Conservation (phyloP, 129 eudicot genomes). For the Mikania micrantha region DNA sequence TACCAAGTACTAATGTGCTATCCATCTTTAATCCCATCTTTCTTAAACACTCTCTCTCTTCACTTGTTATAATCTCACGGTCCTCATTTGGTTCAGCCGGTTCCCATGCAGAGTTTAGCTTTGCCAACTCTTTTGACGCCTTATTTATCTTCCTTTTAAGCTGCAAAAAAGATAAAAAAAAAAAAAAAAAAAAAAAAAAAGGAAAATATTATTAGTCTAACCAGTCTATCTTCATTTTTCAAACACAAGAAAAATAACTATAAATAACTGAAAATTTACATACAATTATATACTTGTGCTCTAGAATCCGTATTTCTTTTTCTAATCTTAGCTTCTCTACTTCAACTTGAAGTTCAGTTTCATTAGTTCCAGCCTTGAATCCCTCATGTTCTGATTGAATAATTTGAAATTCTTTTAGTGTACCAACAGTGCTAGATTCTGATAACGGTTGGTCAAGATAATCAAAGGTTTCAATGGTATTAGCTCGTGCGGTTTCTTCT, state of each 20-base stretch:
- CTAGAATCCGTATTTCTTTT: slow-evolving; percentile 60
- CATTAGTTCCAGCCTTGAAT: slow-evolving; percentile 23
- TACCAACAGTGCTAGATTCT: slow-evolving; percentile 43
- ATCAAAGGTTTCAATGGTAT: slow-evolving; percentile 36
- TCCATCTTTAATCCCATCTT: slow-evolving; percentile 71
- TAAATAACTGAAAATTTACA: slow-evolving; percentile 17
- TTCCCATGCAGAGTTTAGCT: slow-evolving; percentile 47
- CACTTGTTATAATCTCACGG: slow-evolving; percentile 64
- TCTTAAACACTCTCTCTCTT: slow-evolving; percentile 72
- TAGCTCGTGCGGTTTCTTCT: slow-evolving; percentile 76
- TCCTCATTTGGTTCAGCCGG: slow-evolving; percentile 58
- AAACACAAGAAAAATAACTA: neutral
- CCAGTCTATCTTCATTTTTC: neutral
- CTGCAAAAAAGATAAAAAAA: slow-evolving; percentile 43
- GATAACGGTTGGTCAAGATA: slow-evolving; percentile 33
- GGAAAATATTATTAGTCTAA: too few species aligned
- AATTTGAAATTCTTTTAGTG: slow-evolving; percentile 59
- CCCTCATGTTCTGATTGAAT: slow-evolving; percentile 38
- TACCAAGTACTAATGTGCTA: slow-evolving; percentile 79
- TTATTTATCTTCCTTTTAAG: slow-evolving; percentile 67
- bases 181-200: too few species aligned
- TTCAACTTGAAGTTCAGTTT: slow-evolving; percentile 45
- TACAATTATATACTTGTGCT: slow-evolving; percentile 60
- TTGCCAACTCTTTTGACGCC: slow-evolving; percentile 42
- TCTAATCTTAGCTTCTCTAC: slow-evolving; percentile 52